Base-by-base conservation (phyloP, 768 basidiomycete genomes). In the Obba rivulosa region DNA sequence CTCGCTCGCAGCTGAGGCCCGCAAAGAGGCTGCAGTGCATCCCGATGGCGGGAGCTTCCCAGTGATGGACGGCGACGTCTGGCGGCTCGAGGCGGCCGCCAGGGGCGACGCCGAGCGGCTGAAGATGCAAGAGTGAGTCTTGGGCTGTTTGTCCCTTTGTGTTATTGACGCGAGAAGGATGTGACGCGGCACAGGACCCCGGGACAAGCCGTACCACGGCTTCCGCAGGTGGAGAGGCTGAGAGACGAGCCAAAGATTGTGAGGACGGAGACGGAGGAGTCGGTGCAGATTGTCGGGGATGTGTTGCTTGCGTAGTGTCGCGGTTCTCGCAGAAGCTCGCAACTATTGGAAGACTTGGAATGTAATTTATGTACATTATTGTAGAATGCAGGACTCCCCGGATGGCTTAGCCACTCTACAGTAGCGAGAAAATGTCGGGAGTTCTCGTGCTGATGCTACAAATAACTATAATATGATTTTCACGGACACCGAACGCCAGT, bases 251-350 rank as follows among this genome's bases (percentile, higher is more conserved):
- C 48, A 3, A 24, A 18, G 10, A 50, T 60, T 46, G 41, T 34
- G 36, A 48, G 61, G 39, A 51, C 28, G 18, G 59, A 58, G 45
- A 60, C 59, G 39, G 51, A 45, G 14, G 59, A 63, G 28, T 58
- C 57, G 17, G 54, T 58, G 21, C 47, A 60, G 49, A 57, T 59
- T 41, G 48, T 59, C 31, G 50, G 58, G 9, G 54, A 60, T 31
- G 54, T 58, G 3, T 40, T 31, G 28, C 13, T 31, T 5, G 28
- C 28, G 13, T 31, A 31, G 28, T 31, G 7, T 31, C 28, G 13
- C 13, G 28, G 13, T 5, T 13, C 7, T 31, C 7, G 28, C 13
- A 31, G 13, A 31, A 31, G 28, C 28, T 31, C 28, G 28, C 28
- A 31, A 13, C 5, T 31, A n/a, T n/a, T n/a, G n/a, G 28, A 31